Evolutionary conservation across 306 rosid species (phyloP).

Genomic region (Prunus fruticosa): DNA sequence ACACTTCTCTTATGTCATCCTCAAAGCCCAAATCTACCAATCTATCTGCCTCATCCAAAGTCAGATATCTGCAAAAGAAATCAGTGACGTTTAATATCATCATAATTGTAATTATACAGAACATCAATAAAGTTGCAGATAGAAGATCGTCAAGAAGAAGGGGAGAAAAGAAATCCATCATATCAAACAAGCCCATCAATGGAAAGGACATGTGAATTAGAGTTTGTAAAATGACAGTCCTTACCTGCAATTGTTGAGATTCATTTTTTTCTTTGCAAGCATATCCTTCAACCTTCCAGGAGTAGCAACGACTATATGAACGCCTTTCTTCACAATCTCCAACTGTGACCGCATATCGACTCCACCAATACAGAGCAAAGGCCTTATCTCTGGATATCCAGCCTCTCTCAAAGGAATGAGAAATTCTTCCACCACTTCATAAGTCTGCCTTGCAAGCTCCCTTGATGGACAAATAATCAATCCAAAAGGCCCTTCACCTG

Average conservation of each 20-base stretch:
- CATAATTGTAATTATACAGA: not conserved
- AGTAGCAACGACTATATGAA: constrained; percentile 95
- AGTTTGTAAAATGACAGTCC: not conserved
- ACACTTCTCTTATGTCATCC: constrained; percentile 84
- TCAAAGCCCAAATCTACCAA: constrained; percentile 94
- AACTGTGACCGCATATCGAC: constrained; percentile 86
- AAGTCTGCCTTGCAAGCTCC: constrained; percentile 95
- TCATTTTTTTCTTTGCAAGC: constrained; percentile 95
- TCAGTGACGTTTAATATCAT: constrained; percentile 7
- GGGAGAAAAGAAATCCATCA: too few relatives aligned
- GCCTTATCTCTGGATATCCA: constrained; percentile 85
- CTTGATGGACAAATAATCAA: constrained; percentile 82
- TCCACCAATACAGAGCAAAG: constrained; percentile 94
- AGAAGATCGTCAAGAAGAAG: not conserved
- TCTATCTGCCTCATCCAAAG: constrained; percentile 91
- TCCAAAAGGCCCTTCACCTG: constrained; percentile 93
- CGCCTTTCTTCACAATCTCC: constrained; percentile 84
- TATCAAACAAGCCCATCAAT: too few relatives aligned
- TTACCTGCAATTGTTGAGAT: constrained; percentile 77
- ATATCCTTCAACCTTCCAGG: constrained; percentile 95
- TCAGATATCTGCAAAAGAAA: constrained; percentile 50
- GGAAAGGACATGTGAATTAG: not conserved
- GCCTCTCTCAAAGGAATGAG: constrained; percentile 75
- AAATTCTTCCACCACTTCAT: constrained; percentile 80
- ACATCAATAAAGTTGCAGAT: not conserved